These are phyloP conservation scores for Globisporangium orthogonon DNA, from an alignment of 352 stramenopile genomes.

Conservation along the genomic window DNA sequence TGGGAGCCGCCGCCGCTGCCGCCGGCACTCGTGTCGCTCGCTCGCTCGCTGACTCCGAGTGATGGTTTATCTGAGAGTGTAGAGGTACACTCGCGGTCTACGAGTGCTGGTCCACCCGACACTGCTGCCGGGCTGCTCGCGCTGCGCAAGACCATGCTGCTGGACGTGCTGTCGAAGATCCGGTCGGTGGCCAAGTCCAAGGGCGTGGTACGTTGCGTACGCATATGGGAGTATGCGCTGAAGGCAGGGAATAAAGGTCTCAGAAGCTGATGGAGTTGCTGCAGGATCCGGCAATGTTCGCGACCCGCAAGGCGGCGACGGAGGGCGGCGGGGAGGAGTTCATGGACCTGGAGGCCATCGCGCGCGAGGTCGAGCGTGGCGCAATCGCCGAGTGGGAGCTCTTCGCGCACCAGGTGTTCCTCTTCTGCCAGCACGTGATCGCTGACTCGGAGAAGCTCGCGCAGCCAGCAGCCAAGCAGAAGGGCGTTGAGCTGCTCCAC, in stretches of 20 bases:
- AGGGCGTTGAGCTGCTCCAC: slow-evolving; percentile 67
- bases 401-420: slow-evolving; percentile 64
- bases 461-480: slow-evolving; percentile 53
- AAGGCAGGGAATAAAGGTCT: too few species aligned
- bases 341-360: slow-evolving; percentile 52
- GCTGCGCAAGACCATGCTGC: slow-evolving; percentile 62
- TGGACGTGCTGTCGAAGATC: slow-evolving; percentile 80
- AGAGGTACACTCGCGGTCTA: slow-evolving; percentile 13
- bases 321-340: slow-evolving; percentile 10
- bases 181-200: slow-evolving; percentile 73
- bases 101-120: too few species aligned
- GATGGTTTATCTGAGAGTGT: background rate
- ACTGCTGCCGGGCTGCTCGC: slow-evolving; percentile 19
- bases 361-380: slow-evolving; percentile 25
- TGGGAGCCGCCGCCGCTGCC: slow-evolving; percentile 34
- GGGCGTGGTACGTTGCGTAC: slow-evolving; percentile 23
- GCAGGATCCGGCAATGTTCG: slow-evolving; percentile 47
- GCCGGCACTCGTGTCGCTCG: slow-evolving; percentile 33
- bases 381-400: slow-evolving; percentile 52
- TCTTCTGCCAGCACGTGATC: slow-evolving; percentile 73
- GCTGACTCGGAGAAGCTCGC: slow-evolving; percentile 41
- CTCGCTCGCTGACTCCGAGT: slow-evolving; percentile 26
- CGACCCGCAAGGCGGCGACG: slow-evolving; percentile 6
- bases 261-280: background rate
- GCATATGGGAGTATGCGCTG: background rate